A percentile compares a stretch with the other conserved stretches of the same genome.
These are phyloP conservation scores for Cephalotrichum gorgonifer DNA, from an alignment of 2,329 filamentous ascomycete species.

Conservation along the genomic window DNA sequence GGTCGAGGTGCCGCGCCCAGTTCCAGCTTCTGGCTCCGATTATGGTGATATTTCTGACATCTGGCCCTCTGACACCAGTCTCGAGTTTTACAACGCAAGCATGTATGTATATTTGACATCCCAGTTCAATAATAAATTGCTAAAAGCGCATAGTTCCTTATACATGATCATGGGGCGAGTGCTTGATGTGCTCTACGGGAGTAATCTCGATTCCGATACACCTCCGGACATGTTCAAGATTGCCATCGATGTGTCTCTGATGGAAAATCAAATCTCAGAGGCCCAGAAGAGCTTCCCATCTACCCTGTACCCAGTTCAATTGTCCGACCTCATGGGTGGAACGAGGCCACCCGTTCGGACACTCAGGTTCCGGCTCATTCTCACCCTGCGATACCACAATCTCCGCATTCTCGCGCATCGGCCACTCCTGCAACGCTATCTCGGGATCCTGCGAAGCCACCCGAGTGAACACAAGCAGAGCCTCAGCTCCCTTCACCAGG, in stretches of 20 bases:
- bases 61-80: not conserved
- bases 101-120: not conserved
- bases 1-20: not conserved
- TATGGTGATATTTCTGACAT: not conserved
- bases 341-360: not conserved
- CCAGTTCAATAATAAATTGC: not conserved
- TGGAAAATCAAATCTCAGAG: slow-evolving; percentile 1
- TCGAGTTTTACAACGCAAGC: slow-evolving; percentile 3
- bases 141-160: not conserved
- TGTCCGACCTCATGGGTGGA: not conserved
- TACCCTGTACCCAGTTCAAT: not conserved
- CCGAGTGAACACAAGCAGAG: not conserved
- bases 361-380: not conserved
- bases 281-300: not conserved
- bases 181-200: slow-evolving; percentile 2
- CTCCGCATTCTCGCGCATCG: slow-evolving; percentile 7
- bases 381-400: slow-evolving; percentile 7
- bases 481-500: slow-evolving; percentile 3
- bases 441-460: slow-evolving; percentile 3
- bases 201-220: slow-evolving; percentile 1
- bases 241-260: not conserved
- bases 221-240: slow-evolving; percentile 1
- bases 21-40: not conserved
- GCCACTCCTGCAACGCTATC: slow-evolving; percentile 6
- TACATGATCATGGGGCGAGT: slow-evolving; percentile 3